phyloP scores from a whole-genome alignment of 176 grass and related monocot species.

The Oropetium thomaeum region DNA sequence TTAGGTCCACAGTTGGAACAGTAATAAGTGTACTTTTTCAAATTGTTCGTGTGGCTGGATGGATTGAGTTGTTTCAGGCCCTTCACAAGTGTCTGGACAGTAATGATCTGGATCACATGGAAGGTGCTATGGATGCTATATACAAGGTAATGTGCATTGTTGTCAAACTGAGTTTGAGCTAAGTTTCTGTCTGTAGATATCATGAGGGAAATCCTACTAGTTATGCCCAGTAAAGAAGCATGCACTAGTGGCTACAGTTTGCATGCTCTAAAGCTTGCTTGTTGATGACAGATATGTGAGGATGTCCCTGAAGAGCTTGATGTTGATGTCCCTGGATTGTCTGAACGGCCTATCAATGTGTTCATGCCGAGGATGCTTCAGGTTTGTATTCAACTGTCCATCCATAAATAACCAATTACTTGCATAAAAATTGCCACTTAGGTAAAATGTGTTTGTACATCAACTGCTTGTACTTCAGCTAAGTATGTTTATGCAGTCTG shows the following conservation, averaged over 20 bases:
- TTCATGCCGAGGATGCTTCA: constrained; percentile 92
- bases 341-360: constrained; percentile 86
- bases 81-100: constrained; percentile 81
- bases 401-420: neutral
- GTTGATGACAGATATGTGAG: constrained; percentile 76
- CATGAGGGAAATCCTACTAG: neutral
- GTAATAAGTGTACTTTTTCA: constrained; percentile 90
- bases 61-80: constrained; percentile 86
- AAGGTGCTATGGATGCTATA: constrained; percentile 97
- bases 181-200: neutral
- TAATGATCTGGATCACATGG: constrained; percentile 91
- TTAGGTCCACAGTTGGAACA: constrained; percentile 92
- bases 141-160: constrained; percentile 68
- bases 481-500: neutral
- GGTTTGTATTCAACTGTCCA: constrained; percentile 37
- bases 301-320: constrained; percentile 97
- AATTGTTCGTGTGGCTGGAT: constrained; percentile 71
- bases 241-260: neutral
- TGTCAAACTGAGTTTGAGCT: constrained; percentile 3
- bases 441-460: neutral
- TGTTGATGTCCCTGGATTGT: constrained; percentile 82
- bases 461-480: constrained; percentile 12
- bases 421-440: neutral
- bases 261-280: constrained; percentile 20
- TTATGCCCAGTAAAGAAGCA: constrained; percentile 2